phyloP scores from a whole-genome alignment of 2,329 filamentous ascomycete genomes.

The Sodiomyces alkalinus region DNA sequence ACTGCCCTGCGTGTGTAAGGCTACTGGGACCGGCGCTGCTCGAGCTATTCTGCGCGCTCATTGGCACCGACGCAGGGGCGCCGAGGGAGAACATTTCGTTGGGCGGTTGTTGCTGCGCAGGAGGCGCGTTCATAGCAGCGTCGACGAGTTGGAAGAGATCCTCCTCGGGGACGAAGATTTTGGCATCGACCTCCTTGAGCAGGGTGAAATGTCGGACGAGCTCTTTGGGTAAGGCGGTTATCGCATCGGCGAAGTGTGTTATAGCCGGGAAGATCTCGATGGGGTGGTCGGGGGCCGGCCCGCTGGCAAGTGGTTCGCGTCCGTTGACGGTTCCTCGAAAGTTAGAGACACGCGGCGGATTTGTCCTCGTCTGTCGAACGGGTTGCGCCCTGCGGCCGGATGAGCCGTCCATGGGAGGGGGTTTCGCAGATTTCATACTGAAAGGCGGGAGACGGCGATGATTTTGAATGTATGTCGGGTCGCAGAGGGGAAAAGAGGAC shows the following conservation, averaged over 20 bases:
- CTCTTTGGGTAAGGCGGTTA: slow-evolving; percentile 85
- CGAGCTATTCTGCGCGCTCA: slow-evolving; percentile 34
- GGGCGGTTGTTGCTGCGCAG: slow-evolving; percentile 27
- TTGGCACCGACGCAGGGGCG: slow-evolving; percentile 27
- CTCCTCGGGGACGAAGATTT: slow-evolving; percentile 80
- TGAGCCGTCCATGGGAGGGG: slow-evolving; percentile 22
- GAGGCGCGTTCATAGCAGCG: slow-evolving; percentile 38
- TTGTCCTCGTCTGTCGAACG: slow-evolving; percentile 48
- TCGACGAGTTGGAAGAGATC: slow-evolving; percentile 63
- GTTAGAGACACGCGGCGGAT: slow-evolving; percentile 41
- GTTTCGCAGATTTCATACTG: slow-evolving; percentile 45
- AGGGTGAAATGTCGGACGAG: slow-evolving; percentile 91
- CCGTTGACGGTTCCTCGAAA: slow-evolving; percentile 25
- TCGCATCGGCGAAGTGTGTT: slow-evolving; percentile 74
- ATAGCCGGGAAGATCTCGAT: slow-evolving; percentile 54
- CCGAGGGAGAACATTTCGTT: slow-evolving; percentile 28
- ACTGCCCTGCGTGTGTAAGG: slow-evolving; percentile 19
- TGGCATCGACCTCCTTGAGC: slow-evolving; percentile 94
- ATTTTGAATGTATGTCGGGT: slow-evolving; percentile 2
- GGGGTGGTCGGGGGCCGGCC: slow-evolving; percentile 35
- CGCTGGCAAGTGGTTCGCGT: slow-evolving; percentile 29
- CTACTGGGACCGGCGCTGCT: slow-evolving; percentile 22
- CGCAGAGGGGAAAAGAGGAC: background rate
- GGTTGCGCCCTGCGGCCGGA: slow-evolving; percentile 47
- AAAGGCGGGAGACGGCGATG: no score